Base-by-base conservation (phyloP, 1,284 basidiomycete species). In the Waitea zeae region DNA sequence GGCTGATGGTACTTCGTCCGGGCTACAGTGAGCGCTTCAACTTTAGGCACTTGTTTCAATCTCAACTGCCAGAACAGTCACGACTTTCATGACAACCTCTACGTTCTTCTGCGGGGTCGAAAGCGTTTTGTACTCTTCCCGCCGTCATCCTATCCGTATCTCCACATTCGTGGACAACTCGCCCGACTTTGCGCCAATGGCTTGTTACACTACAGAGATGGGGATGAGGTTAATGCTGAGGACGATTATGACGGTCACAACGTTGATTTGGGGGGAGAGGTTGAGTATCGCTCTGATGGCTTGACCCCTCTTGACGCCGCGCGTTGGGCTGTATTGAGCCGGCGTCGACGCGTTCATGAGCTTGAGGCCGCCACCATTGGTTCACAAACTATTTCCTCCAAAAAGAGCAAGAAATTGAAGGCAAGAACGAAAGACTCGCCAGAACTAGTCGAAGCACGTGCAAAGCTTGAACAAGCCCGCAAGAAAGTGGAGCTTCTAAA, bases 51-150 rank as follows among this genome's bases (percentile, higher is more conserved):
- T 36, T 5, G 15, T 14, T 18, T 12, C 12, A 20, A 15, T n/a
- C 26, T 6, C 15, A 12, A 3, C 11, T 17, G 6, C 7, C 9
- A 9, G 3, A 35, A 52, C 50, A 50, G 52, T 34, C 52, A 54
- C 29, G 52, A 54, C 38, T 53, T 52, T 34, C 52, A 54, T 38
- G 52, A 54, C 43, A 54, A 54, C 34, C 46, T 54, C 13, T 54
- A 54, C 41, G 48, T 49, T 37, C 46, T 54, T 4, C 43, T 54
- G 3, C 42, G 45, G 20, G 52, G 52, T 14, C 39, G 39, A 20
- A 54, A 54, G 36, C 51, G 52, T 19, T 54, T 54, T 39, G 49
- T 53, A 26, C 47, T 54, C 35, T 53, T 48, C 34, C 51, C 51
- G 2, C 51, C 52, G 1, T 36, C 52, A 26, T 45, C 53, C 12